A percentile compares a stretch with the other conserved stretches of the same genome.
These are phyloP conservation scores for Ceratocystis albifundus DNA, from an alignment of 2,329 filamentous ascomycete species.

Conservation along the genomic window DNA sequence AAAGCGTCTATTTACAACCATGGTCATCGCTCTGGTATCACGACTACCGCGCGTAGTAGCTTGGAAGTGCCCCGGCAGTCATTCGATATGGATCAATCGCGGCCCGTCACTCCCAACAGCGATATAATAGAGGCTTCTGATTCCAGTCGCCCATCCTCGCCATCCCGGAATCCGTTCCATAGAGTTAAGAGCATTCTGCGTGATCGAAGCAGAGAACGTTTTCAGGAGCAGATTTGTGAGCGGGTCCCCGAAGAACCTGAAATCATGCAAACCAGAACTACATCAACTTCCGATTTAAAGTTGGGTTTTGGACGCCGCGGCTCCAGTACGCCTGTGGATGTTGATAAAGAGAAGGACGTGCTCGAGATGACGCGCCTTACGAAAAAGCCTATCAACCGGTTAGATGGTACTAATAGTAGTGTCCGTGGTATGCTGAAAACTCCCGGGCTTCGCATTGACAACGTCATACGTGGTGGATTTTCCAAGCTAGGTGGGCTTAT, in stretches of 20 bases:
- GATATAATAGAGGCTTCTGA: slow-evolving; percentile 17
- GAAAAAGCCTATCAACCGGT: background rate
- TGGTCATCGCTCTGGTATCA: slow-evolving; percentile 31
- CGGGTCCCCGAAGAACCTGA: slow-evolving; percentile 16
- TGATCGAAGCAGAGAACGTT: slow-evolving; percentile 30
- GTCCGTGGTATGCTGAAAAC: slow-evolving; percentile 51
- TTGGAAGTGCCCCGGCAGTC: slow-evolving; percentile 24
- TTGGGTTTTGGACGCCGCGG: background rate
- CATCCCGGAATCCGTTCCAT: slow-evolving; percentile 46
- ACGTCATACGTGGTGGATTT: slow-evolving; percentile 50
- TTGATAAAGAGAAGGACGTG: slow-evolving; percentile 9
- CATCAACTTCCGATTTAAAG: slow-evolving; percentile 15
- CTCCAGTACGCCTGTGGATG: background rate
- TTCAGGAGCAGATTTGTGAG: slow-evolving; percentile 17
- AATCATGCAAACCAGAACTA: slow-evolving; percentile 1
- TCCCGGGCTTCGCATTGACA: slow-evolving; percentile 55
- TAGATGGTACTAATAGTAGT: slow-evolving; percentile 40
- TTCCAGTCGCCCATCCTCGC: slow-evolving; percentile 52
- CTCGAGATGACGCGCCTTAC: background rate
- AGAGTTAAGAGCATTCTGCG: slow-evolving; percentile 47
- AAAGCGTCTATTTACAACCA: slow-evolving; percentile 25
- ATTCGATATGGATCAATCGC: slow-evolving; percentile 13
- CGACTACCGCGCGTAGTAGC: background rate
- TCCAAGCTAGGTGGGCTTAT: slow-evolving; percentile 46
- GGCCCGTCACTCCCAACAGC: slow-evolving; percentile 6